Percentiles rank a stretch among this genome's conserved stretches.
Evolutionary conservation across 108 stramenopile species (phyloP).

Genomic region (Skeletonema grethae): DNA sequence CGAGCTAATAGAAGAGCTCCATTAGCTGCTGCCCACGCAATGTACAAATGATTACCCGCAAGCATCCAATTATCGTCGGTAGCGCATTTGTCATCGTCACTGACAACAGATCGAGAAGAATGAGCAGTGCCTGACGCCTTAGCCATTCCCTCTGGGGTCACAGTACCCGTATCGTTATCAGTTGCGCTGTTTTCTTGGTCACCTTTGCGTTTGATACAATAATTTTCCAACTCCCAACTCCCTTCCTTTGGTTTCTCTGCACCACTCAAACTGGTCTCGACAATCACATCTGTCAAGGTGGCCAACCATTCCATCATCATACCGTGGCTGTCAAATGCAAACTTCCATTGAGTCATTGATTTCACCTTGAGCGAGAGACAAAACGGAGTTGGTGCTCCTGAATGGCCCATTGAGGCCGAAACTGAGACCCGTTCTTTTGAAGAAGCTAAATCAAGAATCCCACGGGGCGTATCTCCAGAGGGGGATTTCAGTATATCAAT

Average conservation of each 20-base stretch:
- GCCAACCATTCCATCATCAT: slow-evolving; percentile 79
- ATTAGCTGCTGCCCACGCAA: slow-evolving; percentile 45
- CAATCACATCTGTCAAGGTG: slow-evolving; percentile 75
- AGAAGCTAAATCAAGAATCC: slow-evolving; percentile 64
- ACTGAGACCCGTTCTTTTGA: slow-evolving; percentile 73
- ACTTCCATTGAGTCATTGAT: slow-evolving; percentile 78
- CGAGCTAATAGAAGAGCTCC: slow-evolving; percentile 50
- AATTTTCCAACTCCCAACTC: slow-evolving; percentile 27
- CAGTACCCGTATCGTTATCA: not conserved
- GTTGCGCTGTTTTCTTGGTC: not conserved
- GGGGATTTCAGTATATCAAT: slow-evolving; percentile 22
- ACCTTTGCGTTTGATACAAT: slow-evolving; percentile 20
- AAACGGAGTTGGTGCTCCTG: slow-evolving; percentile 36
- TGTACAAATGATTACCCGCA: slow-evolving; percentile 33
- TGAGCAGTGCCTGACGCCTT: not conserved
- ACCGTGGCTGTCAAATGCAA: slow-evolving; percentile 73
- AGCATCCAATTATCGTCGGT: slow-evolving; percentile 29
- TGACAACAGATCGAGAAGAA: not conserved
- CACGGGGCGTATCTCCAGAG: slow-evolving; percentile 51
- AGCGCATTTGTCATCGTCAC: slow-evolving; percentile 1
- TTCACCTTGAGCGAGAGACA: slow-evolving; percentile 44
- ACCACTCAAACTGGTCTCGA: slow-evolving; percentile 58
- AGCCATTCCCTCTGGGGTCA: not conserved
- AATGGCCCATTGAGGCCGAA: slow-evolving; percentile 57
- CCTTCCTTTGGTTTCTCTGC: slow-evolving; percentile 3